A percentile compares a stretch with the other conserved stretches of the same genome.
These are phyloP conservation scores for Medicago lupulina DNA, from an alignment of 306 rosid species.

Conservation along the genomic window DNA sequence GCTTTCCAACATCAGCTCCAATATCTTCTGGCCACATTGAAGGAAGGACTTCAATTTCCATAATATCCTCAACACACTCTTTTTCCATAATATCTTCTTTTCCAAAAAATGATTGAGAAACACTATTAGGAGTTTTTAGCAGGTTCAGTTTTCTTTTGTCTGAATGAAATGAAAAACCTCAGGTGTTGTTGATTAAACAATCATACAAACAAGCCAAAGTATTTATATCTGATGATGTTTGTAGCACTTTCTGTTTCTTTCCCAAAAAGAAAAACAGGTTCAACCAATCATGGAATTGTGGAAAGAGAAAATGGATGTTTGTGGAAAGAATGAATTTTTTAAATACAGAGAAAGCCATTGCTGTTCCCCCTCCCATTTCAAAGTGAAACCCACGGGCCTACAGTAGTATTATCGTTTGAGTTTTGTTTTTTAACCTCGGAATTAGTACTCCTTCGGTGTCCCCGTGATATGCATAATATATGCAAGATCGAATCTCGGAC, in stretches of 20 bases:
- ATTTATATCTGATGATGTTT: conserved; percentile 17
- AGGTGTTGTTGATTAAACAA: conserved; percentile 31
- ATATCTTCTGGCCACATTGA: conserved; percentile 99
- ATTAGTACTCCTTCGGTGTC: too few species aligned
- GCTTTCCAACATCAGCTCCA: conserved; percentile 71
- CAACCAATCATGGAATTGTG: conserved; percentile 31
- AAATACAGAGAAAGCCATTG: conserved; percentile 42
- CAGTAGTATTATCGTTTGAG: too few species aligned
- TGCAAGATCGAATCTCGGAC: too few species aligned
- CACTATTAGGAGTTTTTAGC: conserved; percentile 36
- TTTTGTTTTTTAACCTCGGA: too few species aligned
- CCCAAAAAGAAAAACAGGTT: conserved; percentile 26
- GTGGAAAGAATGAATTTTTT: conserved; percentile 40
- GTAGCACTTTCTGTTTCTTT: neutral
- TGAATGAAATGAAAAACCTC: conserved; percentile 28
- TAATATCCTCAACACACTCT: conserved; percentile 67
- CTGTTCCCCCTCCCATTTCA: conserved; percentile 71
- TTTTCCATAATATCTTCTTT: conserved; percentile 69
- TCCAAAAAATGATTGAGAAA: conserved; percentile 39
- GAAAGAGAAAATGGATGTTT: conserved; percentile 39
- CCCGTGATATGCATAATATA: too few species aligned
- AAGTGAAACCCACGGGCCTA: conserved; percentile 3
- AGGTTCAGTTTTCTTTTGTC: conserved; percentile 46
- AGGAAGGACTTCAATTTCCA: conserved; percentile 80
- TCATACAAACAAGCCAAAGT: conserved; percentile 5